Percentiles rank a stretch among this genome's conserved stretches.
phyloP scores from a whole-genome alignment of 345 rosid genomes.

The Triadica sebifera region DNA sequence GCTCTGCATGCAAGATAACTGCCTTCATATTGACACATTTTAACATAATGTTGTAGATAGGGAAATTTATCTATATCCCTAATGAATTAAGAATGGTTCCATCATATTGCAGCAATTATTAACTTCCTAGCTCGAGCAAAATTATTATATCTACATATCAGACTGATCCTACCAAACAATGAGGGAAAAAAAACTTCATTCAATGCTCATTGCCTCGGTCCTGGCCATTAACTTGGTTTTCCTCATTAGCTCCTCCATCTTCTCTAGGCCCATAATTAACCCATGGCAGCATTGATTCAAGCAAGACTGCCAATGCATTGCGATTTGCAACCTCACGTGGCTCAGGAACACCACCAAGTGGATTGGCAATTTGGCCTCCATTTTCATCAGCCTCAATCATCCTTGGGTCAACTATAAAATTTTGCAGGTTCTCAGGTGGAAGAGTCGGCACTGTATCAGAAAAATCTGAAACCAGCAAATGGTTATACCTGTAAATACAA shows the following conservation, averaged over 20 bases:
- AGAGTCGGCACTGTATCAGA: constrained; percentile 67
- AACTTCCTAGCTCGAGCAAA: neutral
- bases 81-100: neutral
- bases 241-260: constrained; percentile 36
- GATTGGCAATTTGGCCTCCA: constrained; percentile 37
- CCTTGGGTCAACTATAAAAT: constrained; percentile 66
- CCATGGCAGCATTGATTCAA: constrained; percentile 85
- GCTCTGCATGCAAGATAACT: neutral
- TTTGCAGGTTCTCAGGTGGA: constrained; percentile 78
- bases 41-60: neutral
- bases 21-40: neutral
- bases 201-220: constrained; percentile 33
- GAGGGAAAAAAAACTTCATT: neutral
- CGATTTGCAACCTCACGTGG: constrained; percentile 55
- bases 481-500: constrained; percentile 29
- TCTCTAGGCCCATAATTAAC: constrained; percentile 46
- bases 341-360: constrained; percentile 35
- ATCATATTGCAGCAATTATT: neutral
- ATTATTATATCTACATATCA: neutral
- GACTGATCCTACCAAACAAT: neutral
- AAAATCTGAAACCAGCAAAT: constrained; percentile 70
- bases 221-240: constrained; percentile 41
- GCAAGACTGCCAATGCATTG: constrained; percentile 53
- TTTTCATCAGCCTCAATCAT: constrained; percentile 39
- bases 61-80: neutral